phyloP scores from a whole-genome alignment of 257 asterid species.

The Forsythia suspensa region DNA sequence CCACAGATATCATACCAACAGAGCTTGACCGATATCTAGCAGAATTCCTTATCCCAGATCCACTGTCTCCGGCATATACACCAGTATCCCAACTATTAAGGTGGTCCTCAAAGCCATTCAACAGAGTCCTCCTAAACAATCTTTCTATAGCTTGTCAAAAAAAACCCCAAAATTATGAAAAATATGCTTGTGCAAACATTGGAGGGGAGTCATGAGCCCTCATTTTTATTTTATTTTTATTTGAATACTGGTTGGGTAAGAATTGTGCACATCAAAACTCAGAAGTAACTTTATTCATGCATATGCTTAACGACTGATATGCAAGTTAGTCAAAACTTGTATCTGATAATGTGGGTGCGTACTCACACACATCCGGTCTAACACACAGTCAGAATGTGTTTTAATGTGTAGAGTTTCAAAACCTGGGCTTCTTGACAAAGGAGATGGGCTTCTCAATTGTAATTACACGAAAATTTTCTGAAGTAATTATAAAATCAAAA shows the following conservation, averaged over 20 bases:
- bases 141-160: not conserved
- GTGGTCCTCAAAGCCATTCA: not conserved
- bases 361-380: not conserved
- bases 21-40: not conserved
- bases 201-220: not conserved
- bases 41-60: not conserved
- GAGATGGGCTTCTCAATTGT: not conserved
- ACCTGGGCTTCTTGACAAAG: not conserved
- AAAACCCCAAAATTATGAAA: not conserved
- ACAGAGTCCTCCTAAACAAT: not conserved
- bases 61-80: not conserved
- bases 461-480: not conserved
- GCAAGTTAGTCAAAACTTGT: not conserved
- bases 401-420: not conserved
- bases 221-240: no score
- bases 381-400: not conserved
- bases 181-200: not conserved
- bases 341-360: not conserved
- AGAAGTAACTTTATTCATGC: not conserved
- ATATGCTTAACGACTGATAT: not conserved
- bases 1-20: not conserved
- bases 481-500: not conserved
- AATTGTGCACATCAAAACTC: not conserved
- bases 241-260: not conserved
- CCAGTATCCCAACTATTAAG: not conserved